Base-by-base conservation (phyloP, 768 basidiomycete species). In the Lentinula detonsa region DNA sequence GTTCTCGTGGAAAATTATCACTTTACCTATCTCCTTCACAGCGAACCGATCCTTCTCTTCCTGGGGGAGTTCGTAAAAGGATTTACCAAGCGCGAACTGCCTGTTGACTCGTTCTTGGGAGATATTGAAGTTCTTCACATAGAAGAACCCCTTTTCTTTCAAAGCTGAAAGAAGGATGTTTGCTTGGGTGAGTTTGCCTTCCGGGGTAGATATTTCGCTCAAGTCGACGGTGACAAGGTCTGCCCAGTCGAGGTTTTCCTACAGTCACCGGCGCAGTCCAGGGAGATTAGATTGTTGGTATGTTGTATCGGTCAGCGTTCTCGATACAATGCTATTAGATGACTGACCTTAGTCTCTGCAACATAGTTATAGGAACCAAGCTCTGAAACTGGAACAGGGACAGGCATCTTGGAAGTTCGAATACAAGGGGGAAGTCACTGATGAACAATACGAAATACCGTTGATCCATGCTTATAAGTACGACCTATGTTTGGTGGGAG, bases 201-300 rank as follows among this genome's bases (percentile, higher is more conserved):
- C 75, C 1, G 74, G 71, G 2, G 74, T 75, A n/a, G 64, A 68
- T 64, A 72, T 76, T 23, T 72, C 64, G 56, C 73, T 72, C 40
- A 83, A 71, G 64, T 83, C 81, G 43, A 83, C 65, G 1, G 78
- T 79, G 64, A 75, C 67, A 18, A 79, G 73, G 50, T 81, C 81
- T 0, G 81, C 81, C 79, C 79, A 83, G 40, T 76, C 73, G 51
- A 83, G 75, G 46, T 79, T 66, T 66, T 78, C 81, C 74, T 81
- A n/a, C 28, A 42, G 15, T 43, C n/a, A n/a, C 13, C 43, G 23
- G 40, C 37, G 37, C 37, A 13, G 37, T 39, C 7, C 37, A 39
- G 13, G 13, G 37, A 39, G 37, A 13, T 11, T 37, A 11, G 18
- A 52, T n/a, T 39, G 31, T 9, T 50, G 21, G 40, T 18, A 10